Percentiles rank a stretch among this genome's conserved stretches.
phyloP scores from a whole-genome alignment of 164 flowering plant species.

The Vitis cinerea region DNA sequence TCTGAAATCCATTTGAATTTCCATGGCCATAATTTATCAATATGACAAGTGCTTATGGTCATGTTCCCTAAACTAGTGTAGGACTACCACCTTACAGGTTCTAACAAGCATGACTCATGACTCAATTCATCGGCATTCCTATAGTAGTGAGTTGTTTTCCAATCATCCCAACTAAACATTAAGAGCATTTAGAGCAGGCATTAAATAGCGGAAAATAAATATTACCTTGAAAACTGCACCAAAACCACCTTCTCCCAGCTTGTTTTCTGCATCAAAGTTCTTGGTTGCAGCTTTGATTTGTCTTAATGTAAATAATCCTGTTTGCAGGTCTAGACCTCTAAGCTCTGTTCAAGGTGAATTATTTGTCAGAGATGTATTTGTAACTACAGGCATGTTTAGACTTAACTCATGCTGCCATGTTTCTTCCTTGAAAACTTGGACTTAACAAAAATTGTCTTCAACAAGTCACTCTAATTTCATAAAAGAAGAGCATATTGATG shows the following conservation, averaged over 20 bases:
- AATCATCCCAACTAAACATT: not conserved
- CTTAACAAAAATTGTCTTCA: not conserved
- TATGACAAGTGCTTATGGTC: not conserved
- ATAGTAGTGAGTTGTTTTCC: no score
- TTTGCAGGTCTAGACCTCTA: conserved; percentile 42
- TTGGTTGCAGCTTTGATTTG: conserved; percentile 48
- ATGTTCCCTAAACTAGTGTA: not conserved
- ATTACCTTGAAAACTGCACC: conserved; percentile 49
- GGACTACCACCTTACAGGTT: not conserved
- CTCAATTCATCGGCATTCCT: no score
- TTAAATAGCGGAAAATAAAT: not conserved
- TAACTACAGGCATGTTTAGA: not conserved
- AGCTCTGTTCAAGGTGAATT: conserved; percentile 30
- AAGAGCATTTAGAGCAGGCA: not conserved
- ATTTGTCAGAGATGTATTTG: conserved; percentile 5
- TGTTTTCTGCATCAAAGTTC: conserved; percentile 40
- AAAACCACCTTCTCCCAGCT: conserved; percentile 50
- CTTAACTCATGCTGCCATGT: not conserved
- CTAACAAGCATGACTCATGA: no score
- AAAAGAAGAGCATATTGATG: not conserved
- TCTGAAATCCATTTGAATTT: not conserved
- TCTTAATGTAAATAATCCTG: conserved; percentile 37
- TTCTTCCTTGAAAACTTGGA: not conserved
- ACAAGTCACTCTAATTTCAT: not conserved
- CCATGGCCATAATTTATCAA: not conserved